These are phyloP conservation scores for Azolla pinnata DNA, from an alignment of 75 land plant species.

Conservation along the genomic window DNA sequence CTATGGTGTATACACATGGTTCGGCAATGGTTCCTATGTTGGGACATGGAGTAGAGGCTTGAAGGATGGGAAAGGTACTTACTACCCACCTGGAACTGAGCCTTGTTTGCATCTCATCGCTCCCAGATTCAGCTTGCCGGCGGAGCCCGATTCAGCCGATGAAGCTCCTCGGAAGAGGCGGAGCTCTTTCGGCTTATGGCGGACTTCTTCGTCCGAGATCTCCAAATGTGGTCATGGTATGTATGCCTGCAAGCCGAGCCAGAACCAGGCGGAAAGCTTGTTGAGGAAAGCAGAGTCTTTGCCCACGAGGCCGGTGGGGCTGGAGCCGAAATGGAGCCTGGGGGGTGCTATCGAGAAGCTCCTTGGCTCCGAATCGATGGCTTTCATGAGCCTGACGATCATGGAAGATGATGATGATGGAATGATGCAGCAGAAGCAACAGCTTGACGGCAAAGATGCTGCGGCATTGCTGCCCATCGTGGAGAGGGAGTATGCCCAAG, in stretches of 20 bases:
- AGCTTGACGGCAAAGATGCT: no score
- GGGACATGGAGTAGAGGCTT: constrained; percentile 64
- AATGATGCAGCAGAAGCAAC: not conserved
- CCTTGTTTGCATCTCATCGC: constrained; percentile 14
- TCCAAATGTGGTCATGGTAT: no score
- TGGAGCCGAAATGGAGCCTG: constrained; percentile 15
- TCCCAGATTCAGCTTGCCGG: constrained; percentile 4
- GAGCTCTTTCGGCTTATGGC: not conserved
- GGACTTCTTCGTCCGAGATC: constrained; percentile 6
- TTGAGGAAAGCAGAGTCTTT: constrained; percentile 11
- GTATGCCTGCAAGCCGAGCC: constrained; percentile 8
- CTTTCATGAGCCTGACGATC: not conserved
- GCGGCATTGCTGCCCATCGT: constrained; percentile 28
- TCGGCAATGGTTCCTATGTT: constrained; percentile 45
- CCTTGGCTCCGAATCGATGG: not conserved
- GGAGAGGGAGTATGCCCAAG: constrained; percentile 71
- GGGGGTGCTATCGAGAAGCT: constrained; percentile 17
- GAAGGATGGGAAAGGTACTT: constrained; percentile 64
- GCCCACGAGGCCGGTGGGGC: constrained; percentile 15
- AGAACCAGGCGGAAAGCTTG: no score
- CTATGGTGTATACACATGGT: constrained; percentile 41
- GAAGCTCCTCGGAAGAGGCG: not conserved
- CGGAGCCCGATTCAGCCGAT: not conserved
- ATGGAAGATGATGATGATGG: constrained; percentile 27
- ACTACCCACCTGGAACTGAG: constrained; percentile 45